These are phyloP conservation scores for Colletotrichum tabaci DNA, from an alignment of 2,329 filamentous ascomycete species.

Conservation along the genomic window DNA sequence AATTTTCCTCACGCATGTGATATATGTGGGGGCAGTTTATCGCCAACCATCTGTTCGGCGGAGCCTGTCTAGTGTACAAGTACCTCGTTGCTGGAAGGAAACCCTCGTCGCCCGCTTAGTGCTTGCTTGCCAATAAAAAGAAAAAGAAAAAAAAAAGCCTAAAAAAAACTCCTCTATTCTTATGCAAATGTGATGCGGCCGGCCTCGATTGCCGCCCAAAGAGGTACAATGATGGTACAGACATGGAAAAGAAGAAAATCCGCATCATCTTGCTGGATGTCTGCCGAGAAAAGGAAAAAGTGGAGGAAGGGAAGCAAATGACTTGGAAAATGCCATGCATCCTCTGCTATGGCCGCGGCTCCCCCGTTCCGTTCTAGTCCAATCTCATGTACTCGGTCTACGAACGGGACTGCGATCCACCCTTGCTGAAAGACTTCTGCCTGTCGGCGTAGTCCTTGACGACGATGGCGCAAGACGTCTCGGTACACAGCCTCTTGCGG, in stretches of 20 bases:
- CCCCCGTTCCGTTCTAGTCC: neutral
- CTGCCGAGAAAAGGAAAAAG: neutral
- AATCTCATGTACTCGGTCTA: conserved; percentile 35
- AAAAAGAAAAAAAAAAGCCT: too few species aligned
- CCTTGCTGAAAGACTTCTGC: conserved; percentile 70
- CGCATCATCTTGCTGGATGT: conserved; percentile 22
- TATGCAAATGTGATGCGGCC: conserved; percentile 20
- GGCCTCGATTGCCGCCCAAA: conserved; percentile 21
- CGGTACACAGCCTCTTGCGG: conserved; percentile 85
- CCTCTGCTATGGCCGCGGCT: neutral
- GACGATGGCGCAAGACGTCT: conserved; percentile 86
- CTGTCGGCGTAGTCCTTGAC: conserved; percentile 82
- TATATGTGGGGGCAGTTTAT: conserved; percentile 4
- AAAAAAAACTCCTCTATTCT: neutral
- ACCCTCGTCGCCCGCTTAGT: conserved; percentile 19
- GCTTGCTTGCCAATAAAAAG: conserved; percentile 6
- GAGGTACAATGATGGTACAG: conserved; percentile 37
- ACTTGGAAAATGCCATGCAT: neutral
- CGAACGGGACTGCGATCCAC: conserved; percentile 49
- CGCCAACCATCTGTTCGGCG: conserved; percentile 1
- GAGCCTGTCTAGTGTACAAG: conserved; percentile 40
- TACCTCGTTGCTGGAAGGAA: conserved; percentile 30
- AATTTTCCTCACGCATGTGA: neutral
- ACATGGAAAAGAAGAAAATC: conserved; percentile 17
- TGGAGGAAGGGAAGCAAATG: conserved; percentile 16